A percentile compares a stretch with the other conserved stretches of the same genome.
Evolutionary conservation across 2,329 filamentous ascomycete genomes (phyloP).

Genomic region (Penicillium sp.): DNA sequence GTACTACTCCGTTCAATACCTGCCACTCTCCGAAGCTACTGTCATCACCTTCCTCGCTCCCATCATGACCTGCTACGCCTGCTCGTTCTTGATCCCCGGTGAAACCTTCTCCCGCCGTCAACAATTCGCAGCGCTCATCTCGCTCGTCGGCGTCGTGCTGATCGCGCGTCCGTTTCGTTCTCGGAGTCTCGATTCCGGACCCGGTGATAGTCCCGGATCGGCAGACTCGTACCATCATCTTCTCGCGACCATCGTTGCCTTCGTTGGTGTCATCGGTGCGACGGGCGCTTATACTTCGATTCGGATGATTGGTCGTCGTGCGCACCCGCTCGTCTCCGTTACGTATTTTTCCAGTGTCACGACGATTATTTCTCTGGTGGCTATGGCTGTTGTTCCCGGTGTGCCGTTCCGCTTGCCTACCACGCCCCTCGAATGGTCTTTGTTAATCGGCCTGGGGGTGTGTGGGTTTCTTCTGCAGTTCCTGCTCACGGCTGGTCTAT

Average conservation of each 20-base stretch:
- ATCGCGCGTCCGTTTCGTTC: conserved; percentile 62
- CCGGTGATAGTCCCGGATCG: conserved; percentile 21
- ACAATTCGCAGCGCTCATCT: conserved; percentile 68
- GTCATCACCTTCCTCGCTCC: conserved; percentile 85
- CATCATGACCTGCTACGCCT: conserved; percentile 70
- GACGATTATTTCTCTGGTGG: conserved; percentile 59
- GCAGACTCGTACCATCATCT: conserved; percentile 60
- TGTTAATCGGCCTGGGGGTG: conserved; percentile 62
- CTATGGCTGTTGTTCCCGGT: conserved; percentile 52
- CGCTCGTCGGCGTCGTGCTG: conserved; percentile 71
- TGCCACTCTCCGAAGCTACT: conserved; percentile 79
- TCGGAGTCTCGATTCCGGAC: conserved; percentile 15
- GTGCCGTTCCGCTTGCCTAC: conserved; percentile 54
- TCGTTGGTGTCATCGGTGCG: conserved; percentile 71
- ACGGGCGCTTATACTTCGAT: conserved; percentile 71
- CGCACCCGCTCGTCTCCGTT: conserved; percentile 76
- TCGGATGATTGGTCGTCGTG: conserved; percentile 70
- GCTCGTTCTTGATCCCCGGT: conserved; percentile 61
- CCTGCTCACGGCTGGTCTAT: conserved; percentile 69
- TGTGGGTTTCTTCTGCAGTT: conserved; percentile 83
- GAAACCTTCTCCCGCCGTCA: conserved; percentile 75
- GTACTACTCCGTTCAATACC: conserved; percentile 68
- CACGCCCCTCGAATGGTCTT: conserved; percentile 55
- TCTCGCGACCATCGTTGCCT: conserved; percentile 62
- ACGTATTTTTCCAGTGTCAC: conserved; percentile 75